phyloP scores from a whole-genome alignment of 1,139 yeast genomes.

The Nadsonia starkeyi-henricii region DNA sequence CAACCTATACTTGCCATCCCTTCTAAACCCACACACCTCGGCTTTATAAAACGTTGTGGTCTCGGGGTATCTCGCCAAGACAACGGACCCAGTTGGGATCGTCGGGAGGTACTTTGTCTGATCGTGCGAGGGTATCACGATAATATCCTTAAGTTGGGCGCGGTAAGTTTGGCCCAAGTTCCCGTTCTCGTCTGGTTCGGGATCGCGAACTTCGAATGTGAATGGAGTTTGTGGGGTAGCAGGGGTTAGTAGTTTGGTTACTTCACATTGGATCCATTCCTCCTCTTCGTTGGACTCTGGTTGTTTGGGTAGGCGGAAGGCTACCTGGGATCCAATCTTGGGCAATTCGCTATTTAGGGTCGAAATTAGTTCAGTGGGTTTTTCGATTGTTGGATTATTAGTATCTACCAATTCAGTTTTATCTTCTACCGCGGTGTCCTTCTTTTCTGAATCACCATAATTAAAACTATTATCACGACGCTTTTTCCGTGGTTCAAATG shows the following conservation, averaged over 20 bases:
- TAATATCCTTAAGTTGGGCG: conserved; percentile 67
- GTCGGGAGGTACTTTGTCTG: conserved; percentile 27
- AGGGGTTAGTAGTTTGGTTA: conserved; percentile 61
- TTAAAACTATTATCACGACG: not conserved
- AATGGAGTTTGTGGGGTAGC: conserved; percentile 32
- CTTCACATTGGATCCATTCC: conserved; percentile 97
- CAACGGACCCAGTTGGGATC: conserved; percentile 67
- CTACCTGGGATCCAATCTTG: conserved; percentile 66
- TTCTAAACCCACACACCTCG: conserved; percentile 64
- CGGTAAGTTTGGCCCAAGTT: conserved; percentile 81
- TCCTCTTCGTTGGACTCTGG: conserved; percentile 39
- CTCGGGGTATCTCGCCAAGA: conserved; percentile 90
- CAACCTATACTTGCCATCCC: conserved; percentile 66
- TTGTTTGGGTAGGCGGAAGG: conserved; percentile 45
- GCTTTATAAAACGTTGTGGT: conserved; percentile 96
- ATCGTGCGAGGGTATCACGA: conserved; percentile 47
- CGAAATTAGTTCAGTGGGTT: not conserved
- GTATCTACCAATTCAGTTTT: not conserved
- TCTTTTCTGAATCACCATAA: not conserved
- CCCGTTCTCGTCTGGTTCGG: conserved; percentile 91
- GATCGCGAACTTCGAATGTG: conserved; percentile 67
- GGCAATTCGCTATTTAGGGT: not conserved
- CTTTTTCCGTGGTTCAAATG: not conserved
- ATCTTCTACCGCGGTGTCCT: not conserved
- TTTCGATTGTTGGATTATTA: not conserved